phyloP scores from a whole-genome alignment of 2,329 filamentous ascomycete genomes.

The Cladophialophora yegresii region DNA sequence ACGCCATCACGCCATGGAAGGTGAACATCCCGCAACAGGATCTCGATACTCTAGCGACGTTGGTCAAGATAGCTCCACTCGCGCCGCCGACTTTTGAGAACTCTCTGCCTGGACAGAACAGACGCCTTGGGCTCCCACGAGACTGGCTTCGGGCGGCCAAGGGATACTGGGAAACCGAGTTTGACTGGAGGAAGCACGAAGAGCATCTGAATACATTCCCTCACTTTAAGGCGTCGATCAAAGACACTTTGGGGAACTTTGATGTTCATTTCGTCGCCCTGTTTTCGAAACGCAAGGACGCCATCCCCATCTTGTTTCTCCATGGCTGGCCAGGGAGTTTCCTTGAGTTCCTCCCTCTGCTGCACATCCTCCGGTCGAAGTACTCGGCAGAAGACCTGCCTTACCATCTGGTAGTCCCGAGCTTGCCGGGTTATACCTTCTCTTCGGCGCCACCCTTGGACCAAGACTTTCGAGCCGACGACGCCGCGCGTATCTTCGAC shows the following conservation, averaged over 20 bases:
- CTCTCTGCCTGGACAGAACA: conserved; percentile 42
- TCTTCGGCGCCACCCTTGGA: conserved; percentile 51
- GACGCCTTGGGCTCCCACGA: conserved; percentile 29
- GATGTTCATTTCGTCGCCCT: conserved; percentile 58
- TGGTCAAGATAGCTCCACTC: conserved; percentile 53
- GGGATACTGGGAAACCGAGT: conserved; percentile 8
- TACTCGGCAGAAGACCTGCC: conserved; percentile 56
- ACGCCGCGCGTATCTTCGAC: conserved; percentile 52
- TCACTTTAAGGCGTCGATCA: conserved; percentile 51
- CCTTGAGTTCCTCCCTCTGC: conserved; percentile 58
- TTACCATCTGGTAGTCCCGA: conserved; percentile 60
- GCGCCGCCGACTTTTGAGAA: conserved; percentile 55
- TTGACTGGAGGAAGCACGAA: conserved; percentile 33
- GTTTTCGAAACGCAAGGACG: conserved; percentile 56
- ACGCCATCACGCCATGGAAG: conserved; percentile 3
- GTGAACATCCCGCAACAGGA: conserved; percentile 43
- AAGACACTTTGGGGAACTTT: conserved; percentile 43
- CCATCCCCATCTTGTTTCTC: conserved; percentile 55
- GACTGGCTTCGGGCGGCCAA: conserved; percentile 6
- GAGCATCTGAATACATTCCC: conserved; percentile 54
- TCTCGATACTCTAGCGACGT: conserved; percentile 49
- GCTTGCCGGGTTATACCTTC: conserved; percentile 57
- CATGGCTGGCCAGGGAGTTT: conserved; percentile 48
- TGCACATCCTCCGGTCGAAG: conserved; percentile 49
- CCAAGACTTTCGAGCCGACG: conserved; percentile 46